Conservation (phyloP, 768 basidiomycete species). For the Symmetrospora coprosmae region DNA sequence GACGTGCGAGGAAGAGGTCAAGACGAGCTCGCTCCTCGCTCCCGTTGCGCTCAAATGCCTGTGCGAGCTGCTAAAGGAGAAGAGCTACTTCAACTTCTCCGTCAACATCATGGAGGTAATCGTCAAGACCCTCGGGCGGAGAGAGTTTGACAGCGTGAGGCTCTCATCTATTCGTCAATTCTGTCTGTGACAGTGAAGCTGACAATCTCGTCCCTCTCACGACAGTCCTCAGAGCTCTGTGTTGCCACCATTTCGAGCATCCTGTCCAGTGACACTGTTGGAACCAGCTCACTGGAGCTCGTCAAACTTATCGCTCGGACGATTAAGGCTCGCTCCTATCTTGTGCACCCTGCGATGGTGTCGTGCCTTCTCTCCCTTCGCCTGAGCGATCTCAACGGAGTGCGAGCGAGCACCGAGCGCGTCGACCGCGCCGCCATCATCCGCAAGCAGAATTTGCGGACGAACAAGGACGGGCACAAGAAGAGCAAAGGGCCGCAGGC, state of each 20-base stretch:
- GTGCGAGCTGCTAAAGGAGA: slow-evolving; percentile 66
- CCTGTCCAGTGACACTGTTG: slow-evolving; percentile 68
- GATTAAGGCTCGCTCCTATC: slow-evolving; percentile 83
- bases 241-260: slow-evolving; percentile 64
- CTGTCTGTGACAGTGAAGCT: not conserved
- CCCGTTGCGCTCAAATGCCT: slow-evolving; percentile 68
- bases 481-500: slow-evolving; percentile 39
- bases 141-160: slow-evolving; percentile 74
- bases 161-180: not conserved
- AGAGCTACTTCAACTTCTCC: slow-evolving; percentile 93
- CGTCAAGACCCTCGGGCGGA: slow-evolving; percentile 65
- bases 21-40: slow-evolving; percentile 41
- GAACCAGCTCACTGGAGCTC: slow-evolving; percentile 65
- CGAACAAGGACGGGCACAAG: slow-evolving; percentile 49
- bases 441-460: slow-evolving; percentile 32
- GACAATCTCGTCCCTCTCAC: slow-evolving; percentile 5
- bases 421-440: slow-evolving; percentile 36
- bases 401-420: slow-evolving; percentile 54
- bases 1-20: slow-evolving; percentile 68
- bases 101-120: slow-evolving; percentile 79
- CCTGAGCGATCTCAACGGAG: slow-evolving; percentile 62
- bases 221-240: slow-evolving; percentile 70
- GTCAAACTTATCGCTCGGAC: slow-evolving; percentile 85
- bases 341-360: slow-evolving; percentile 75
- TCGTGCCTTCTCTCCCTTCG: slow-evolving; percentile 71